Conservation (phyloP, 495 filamentous ascomycete genomes). For the Hypoxylon lienhwacheense region DNA sequence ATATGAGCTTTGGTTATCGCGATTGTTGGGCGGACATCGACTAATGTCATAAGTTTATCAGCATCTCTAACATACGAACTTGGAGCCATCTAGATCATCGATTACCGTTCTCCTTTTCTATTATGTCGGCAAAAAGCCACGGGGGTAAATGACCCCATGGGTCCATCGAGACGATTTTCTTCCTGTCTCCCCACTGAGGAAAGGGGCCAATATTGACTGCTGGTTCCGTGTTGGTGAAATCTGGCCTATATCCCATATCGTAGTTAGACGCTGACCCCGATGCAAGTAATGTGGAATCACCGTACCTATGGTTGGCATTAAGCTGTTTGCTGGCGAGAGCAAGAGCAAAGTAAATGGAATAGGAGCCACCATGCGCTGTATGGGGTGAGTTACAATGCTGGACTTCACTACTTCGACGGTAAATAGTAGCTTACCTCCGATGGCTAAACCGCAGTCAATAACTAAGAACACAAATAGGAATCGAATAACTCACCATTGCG, state of each 20-base stretch:
- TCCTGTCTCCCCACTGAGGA: constrained; percentile 84
- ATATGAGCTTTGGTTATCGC: constrained; percentile 93
- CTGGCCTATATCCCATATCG: constrained; percentile 54
- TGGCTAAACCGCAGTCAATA: constrained; percentile 35
- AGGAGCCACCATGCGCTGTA: constrained; percentile 90
- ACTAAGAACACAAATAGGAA: constrained; percentile 1
- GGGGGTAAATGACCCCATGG: constrained; percentile 88
- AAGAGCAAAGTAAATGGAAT: constrained; percentile 93
- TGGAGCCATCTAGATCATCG: background rate
- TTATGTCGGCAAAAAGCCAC: constrained; percentile 71
- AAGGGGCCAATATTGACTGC: constrained; percentile 86
- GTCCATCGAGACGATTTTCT: constrained; percentile 98
- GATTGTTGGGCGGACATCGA: constrained; percentile 93
- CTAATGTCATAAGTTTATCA: constrained; percentile 39
- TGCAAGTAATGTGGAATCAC: background rate
- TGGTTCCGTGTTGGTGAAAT: constrained; percentile 93
- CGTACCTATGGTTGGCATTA: constrained; percentile 70
- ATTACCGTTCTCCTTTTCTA: constrained; percentile 63
- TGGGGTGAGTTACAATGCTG: constrained; percentile 18
- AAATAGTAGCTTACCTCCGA: constrained; percentile 49
- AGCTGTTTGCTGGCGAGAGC: constrained; percentile 91
- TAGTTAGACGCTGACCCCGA: constrained; percentile 6
- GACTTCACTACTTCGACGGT: background rate
- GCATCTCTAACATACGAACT: constrained; percentile 1
- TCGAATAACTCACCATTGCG: constrained; percentile 70